Conservation (phyloP, 805 yeast species). For the Saturnispora quitensis region DNA sequence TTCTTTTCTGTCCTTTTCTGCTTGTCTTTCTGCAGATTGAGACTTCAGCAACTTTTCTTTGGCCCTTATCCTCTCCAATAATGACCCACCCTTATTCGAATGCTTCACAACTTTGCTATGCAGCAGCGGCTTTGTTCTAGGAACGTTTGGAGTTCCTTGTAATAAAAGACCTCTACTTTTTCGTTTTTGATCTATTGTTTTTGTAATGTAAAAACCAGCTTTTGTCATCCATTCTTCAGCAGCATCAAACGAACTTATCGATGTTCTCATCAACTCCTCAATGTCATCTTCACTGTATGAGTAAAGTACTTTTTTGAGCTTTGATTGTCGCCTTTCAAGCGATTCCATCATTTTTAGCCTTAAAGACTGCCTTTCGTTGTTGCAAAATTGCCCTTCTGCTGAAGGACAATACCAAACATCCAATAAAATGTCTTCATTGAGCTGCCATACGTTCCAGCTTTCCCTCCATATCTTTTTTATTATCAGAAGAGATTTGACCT, state of each 20-base stretch:
- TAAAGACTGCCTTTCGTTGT: neutral
- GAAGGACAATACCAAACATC: conserved; percentile 2
- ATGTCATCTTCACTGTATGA: neutral
- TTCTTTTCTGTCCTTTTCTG: neutral
- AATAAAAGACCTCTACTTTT: neutral
- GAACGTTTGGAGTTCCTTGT: neutral
- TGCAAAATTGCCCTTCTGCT: neutral
- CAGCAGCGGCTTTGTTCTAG: neutral
- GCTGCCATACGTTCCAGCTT: conserved; percentile 4
- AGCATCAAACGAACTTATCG: neutral
- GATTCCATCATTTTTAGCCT: neutral
- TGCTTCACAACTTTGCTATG: neutral
- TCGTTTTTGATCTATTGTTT: neutral
- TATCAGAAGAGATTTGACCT: neutral
- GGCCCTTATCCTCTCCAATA: conserved; percentile 3
- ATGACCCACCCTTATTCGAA: neutral
- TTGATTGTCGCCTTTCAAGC: neutral
- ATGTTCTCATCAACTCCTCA: neutral
- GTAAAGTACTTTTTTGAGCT: neutral
- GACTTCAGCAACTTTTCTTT: neutral
- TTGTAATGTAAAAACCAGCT: neutral
- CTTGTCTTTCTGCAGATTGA: neutral
- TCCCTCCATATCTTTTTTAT: neutral
- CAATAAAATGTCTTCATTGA: conserved; percentile 1
- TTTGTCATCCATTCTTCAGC: neutral